A percentile compares a stretch with the other conserved stretches of the same genome.
These are phyloP conservation scores for Tuber indicum DNA, from an alignment of 495 filamentous ascomycete species.

Conservation along the genomic window DNA sequence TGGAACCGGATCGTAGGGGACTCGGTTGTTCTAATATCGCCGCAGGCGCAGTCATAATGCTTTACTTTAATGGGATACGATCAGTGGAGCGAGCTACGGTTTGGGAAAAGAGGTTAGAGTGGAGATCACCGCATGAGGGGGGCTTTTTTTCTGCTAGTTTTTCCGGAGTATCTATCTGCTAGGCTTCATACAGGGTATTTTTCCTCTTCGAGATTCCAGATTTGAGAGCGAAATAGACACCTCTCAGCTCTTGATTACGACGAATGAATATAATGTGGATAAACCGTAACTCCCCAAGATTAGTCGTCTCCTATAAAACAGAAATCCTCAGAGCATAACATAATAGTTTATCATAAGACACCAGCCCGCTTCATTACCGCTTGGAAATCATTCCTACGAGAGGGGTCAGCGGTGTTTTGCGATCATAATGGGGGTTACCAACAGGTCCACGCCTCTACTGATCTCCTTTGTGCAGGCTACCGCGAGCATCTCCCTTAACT, in stretches of 20 bases:
- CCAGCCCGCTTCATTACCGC: conserved; percentile 78
- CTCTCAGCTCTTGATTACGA: background rate
- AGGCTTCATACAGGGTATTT: background rate
- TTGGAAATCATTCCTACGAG: conserved; percentile 65
- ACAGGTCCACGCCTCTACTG: conserved; percentile 58
- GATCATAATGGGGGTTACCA: conserved; percentile 7
- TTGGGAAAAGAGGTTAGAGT: background rate
- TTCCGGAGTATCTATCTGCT: background rate
- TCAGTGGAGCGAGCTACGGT: background rate
- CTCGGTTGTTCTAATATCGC: conserved; percentile 92
- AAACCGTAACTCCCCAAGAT: background rate
- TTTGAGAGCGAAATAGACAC: background rate
- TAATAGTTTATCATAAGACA: conserved; percentile 47
- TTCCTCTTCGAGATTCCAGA: background rate
- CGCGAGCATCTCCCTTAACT: conserved; percentile 84
- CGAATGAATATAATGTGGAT: background rate
- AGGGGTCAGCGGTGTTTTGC: conserved; percentile 10
- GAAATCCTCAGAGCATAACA: background rate
- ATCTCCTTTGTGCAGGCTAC: conserved; percentile 81
- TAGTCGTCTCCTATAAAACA: background rate
- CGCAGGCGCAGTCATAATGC: conserved; percentile 51
- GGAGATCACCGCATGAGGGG: background rate
- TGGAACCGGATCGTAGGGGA: conserved; percentile 56
- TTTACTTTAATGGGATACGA: background rate
- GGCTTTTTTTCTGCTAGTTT: background rate